These are phyloP conservation scores for Xylaria sp. DNA, from an alignment of 2,329 filamentous ascomycete species.

Conservation along the genomic window DNA sequence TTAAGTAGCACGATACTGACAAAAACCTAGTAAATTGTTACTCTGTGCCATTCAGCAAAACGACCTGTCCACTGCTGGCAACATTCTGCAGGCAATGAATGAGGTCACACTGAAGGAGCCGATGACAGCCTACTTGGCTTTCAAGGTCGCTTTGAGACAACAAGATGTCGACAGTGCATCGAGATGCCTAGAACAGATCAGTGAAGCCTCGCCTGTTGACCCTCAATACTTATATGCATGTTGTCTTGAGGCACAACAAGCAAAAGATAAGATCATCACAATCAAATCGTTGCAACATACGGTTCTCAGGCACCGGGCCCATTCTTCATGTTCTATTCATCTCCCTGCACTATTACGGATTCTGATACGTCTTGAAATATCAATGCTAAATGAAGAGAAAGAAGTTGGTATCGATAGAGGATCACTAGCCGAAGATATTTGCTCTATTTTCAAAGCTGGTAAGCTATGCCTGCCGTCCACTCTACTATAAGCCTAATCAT, in stretches of 20 bases:
- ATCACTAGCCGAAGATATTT: conserved; percentile 61
- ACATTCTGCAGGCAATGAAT: conserved; percentile 70
- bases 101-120: conserved; percentile 67
- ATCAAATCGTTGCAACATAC: conserved; percentile 69
- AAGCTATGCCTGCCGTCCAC: conserved; percentile 32
- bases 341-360: conserved; percentile 74
- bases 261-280: conserved; percentile 70
- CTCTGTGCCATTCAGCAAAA: conserved; percentile 72
- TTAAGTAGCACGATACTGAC: conserved; percentile 30
- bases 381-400: conserved; percentile 53
- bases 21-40: conserved; percentile 72
- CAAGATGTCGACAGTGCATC: conserved; percentile 68
- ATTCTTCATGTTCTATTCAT: conserved; percentile 62
- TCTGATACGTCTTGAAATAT: conserved; percentile 62
- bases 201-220: conserved; percentile 62
- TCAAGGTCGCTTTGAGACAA: conserved; percentile 73
- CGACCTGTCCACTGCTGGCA: conserved; percentile 64
- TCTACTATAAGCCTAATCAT: conserved; percentile 27
- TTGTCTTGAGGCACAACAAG: conserved; percentile 77
- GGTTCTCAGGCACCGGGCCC: conserved; percentile 65
- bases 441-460: conserved; percentile 62
- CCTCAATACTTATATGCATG: conserved; percentile 81
- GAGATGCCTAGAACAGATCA: conserved; percentile 72
- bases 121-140: conserved; percentile 78
- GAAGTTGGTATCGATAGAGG: conserved; percentile 35